These are phyloP conservation scores for Suillus paluster DNA, from an alignment of 768 basidiomycete species.

Conservation along the genomic window DNA sequence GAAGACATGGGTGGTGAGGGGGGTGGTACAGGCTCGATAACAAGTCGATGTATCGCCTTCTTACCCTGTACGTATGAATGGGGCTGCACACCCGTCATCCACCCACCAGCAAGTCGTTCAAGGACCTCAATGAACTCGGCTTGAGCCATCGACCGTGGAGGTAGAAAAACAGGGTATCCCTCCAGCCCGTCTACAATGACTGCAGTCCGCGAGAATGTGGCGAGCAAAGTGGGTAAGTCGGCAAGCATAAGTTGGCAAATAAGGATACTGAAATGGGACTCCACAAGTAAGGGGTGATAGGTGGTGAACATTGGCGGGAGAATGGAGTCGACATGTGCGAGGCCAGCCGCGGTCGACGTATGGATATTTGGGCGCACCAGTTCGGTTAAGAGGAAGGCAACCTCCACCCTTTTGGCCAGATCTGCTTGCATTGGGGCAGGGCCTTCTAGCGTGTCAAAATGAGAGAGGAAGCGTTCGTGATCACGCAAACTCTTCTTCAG, in stretches of 20 bases:
- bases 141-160: conserved; percentile 87
- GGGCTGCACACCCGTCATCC: conserved; percentile 67
- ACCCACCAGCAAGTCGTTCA: conserved; percentile 78
- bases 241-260: conserved; percentile 79
- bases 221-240: conserved; percentile 65
- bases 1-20: conserved; percentile 27
- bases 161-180: conserved; percentile 87
- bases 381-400: conserved; percentile 73
- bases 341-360: conserved; percentile 32
- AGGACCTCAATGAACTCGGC: conserved; percentile 88
- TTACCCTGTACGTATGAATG: conserved; percentile 48
- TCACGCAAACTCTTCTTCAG: conserved; percentile 81
- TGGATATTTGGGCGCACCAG: conserved; percentile 66
- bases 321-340: conserved; percentile 42
- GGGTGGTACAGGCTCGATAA: conserved; percentile 47
- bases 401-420: conserved; percentile 59
- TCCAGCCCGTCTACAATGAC: conserved; percentile 80
- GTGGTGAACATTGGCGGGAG: conserved; percentile 76
- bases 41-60: conserved; percentile 45
- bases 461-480: conserved; percentile 80
- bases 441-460: conserved; percentile 78
- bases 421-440: conserved; percentile 32
- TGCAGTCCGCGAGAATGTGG: conserved; percentile 68
- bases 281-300: conserved; percentile 88
- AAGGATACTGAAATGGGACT: conserved; percentile 82